Conservation (phyloP, 176 grass and related monocot species). For the Coix lacrymajobi region DNA sequence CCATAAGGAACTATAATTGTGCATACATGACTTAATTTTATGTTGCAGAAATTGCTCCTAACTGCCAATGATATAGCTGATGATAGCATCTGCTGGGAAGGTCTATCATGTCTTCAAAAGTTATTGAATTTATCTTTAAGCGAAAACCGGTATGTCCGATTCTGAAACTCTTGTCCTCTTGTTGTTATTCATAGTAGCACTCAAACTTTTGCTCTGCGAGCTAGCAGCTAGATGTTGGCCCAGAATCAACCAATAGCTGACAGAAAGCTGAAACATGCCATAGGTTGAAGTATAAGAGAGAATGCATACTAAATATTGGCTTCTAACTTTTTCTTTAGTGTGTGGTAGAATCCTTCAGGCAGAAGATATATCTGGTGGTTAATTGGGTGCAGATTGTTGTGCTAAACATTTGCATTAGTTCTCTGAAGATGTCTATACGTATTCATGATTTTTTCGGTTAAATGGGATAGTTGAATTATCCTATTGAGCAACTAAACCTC, state of each 20-base stretch:
- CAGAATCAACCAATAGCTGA: not conserved
- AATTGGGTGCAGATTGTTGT: not conserved
- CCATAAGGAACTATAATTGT: conserved; percentile 17
- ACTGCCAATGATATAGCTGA: conserved; percentile 80
- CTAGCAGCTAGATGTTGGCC: not conserved
- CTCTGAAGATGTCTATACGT: not conserved
- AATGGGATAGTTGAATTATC: not conserved
- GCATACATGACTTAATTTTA: conserved; percentile 10
- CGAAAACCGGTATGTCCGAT: conserved; percentile 54
- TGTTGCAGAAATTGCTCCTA: conserved; percentile 78
- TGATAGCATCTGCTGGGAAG: conserved; percentile 80
- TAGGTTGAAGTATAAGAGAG: not conserved
- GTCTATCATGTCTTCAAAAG: conserved; percentile 56
- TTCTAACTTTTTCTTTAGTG: not conserved
- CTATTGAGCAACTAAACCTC: not conserved
- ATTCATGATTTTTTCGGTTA: not conserved
- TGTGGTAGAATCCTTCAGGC: not conserved
- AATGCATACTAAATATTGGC: not conserved
- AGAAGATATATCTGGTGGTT: not conserved
- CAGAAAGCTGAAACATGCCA: not conserved
- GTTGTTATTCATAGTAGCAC: not conserved
- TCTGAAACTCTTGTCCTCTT: not conserved
- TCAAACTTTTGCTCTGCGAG: not conserved
- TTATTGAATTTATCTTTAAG: conserved; percentile 64
- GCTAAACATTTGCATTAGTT: not conserved